Conservation (phyloP, 768 basidiomycete species). For the Russula dissimulans region DNA sequence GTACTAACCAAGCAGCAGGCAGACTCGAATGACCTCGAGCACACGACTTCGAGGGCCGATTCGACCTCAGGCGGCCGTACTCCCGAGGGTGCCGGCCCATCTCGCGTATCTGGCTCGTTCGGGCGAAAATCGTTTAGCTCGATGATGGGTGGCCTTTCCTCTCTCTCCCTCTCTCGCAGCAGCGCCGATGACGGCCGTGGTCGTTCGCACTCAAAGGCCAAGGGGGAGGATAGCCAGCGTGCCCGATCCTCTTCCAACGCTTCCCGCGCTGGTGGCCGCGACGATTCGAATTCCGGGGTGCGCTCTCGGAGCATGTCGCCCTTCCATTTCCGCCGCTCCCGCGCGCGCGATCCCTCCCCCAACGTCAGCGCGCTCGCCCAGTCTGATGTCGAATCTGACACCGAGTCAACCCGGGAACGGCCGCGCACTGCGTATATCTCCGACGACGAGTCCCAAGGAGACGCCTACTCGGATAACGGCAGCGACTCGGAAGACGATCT, state of each 20-base stretch:
- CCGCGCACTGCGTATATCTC: constrained; percentile 61
- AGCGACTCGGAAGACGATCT: constrained; percentile 48
- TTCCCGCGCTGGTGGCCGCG: constrained; percentile 29
- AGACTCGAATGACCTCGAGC: constrained; percentile 44
- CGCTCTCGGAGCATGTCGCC: constrained; percentile 75
- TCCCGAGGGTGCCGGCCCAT: constrained; percentile 11
- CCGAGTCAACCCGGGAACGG: constrained; percentile 38
- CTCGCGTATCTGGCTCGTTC: constrained; percentile 41
- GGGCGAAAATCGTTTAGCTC: constrained; percentile 54
- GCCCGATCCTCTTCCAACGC: constrained; percentile 33
- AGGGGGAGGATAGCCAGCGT: constrained; percentile 26
- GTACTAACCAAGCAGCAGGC: constrained; percentile 35
- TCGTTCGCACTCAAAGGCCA: constrained; percentile 33
- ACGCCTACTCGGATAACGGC: constrained; percentile 41
- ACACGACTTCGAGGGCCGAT: constrained; percentile 26
- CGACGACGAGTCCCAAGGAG: constrained; percentile 46
- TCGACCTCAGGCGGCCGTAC: constrained; percentile 3
- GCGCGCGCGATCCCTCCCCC: constrained; percentile 46
- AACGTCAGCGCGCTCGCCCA: constrained; percentile 42
- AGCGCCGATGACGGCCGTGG: constrained; percentile 33
- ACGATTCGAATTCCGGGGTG: constrained; percentile 28
- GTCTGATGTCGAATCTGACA: constrained; percentile 56
- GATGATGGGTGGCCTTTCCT: constrained; percentile 64
- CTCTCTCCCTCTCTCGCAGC: constrained; percentile 51
- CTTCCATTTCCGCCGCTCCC: constrained; percentile 63